Evolutionary conservation across 768 basidiomycete species (phyloP).

Genomic region (Termitomyces sp.): DNA sequence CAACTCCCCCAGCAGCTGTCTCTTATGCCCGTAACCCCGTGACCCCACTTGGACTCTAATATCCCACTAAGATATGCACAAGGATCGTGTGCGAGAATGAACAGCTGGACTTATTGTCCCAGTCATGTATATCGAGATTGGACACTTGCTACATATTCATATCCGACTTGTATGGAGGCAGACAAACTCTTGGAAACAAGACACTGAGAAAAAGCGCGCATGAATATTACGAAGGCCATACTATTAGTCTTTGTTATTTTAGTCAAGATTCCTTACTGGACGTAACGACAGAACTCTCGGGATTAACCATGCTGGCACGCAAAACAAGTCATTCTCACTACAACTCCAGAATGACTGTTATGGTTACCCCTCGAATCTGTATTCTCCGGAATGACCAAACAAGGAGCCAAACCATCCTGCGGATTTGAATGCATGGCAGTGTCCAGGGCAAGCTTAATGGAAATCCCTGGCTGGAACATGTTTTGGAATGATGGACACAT

Average conservation of each 20-base stretch:
- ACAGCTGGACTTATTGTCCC: too few species aligned
- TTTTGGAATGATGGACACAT: not conserved
- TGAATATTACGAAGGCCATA: not conserved
- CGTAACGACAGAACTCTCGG: not conserved
- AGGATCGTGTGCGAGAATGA: not conserved
- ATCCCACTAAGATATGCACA: too few species aligned
- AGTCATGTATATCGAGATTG: not conserved
- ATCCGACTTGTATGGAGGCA: not conserved
- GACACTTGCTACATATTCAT: too few species aligned
- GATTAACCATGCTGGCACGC: not conserved
- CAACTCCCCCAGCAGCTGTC: too few species aligned
- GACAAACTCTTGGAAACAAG: not conserved
- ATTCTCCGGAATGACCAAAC: not conserved
- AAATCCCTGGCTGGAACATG: not conserved
- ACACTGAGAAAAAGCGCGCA: not conserved
- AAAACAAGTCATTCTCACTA: not conserved
- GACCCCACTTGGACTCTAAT: too few species aligned
- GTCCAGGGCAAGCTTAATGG: not conserved
- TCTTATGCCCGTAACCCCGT: too few species aligned
- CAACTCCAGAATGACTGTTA: not conserved
- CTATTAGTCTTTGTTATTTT: not conserved
- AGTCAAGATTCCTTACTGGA: not conserved
- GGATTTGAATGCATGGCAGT: too few species aligned
- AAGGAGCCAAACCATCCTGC: not conserved
- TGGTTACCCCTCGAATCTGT: not conserved